Evolutionary conservation across 495 filamentous ascomycete species (phyloP).

Genomic region (Aspergillus bridgeri): DNA sequence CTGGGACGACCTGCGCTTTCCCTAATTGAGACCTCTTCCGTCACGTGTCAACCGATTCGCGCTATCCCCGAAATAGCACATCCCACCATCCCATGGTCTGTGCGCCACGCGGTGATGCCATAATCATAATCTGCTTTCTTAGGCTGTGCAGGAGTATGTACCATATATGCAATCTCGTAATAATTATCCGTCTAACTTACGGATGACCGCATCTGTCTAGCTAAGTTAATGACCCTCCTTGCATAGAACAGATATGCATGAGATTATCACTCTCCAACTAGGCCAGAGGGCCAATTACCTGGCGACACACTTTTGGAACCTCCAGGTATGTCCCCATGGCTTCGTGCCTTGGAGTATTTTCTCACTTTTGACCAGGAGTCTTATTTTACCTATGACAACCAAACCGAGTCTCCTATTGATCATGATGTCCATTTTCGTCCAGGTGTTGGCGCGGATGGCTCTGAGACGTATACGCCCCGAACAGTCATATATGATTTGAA

Average conservation of each 20-base stretch:
- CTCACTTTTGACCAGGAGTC: constrained; percentile 61
- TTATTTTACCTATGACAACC: constrained; percentile 85
- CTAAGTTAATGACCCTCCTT: not conserved
- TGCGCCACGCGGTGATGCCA: not conserved
- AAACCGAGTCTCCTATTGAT: constrained; percentile 68
- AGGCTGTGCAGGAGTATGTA: not conserved
- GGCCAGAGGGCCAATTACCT: constrained; percentile 91
- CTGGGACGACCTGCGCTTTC: constrained; percentile 25
- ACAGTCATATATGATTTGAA: constrained; percentile 95
- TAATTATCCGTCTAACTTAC: not conserved
- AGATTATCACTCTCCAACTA: constrained; percentile 91
- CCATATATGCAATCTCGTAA: not conserved
- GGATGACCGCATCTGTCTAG: not conserved
- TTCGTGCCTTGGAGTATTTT: not conserved
- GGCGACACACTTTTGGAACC: constrained; percentile 98
- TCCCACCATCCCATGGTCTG: not conserved
- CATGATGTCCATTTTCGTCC: constrained; percentile 91
- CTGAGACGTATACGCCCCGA: constrained; percentile 88
- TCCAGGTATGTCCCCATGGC: constrained; percentile 54
- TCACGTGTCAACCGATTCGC: constrained; percentile 14
- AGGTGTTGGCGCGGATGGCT: constrained; percentile 71
- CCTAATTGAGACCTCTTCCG: constrained; percentile 2
- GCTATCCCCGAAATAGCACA: constrained; percentile 1
- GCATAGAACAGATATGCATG: constrained; percentile 64
- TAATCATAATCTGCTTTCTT: not conserved